Percentiles rank a stretch among this genome's conserved stretches.
Evolutionary conservation across 192 early-diverging fungal species (phyloP).

Genomic region (Coemansia sp.): DNA sequence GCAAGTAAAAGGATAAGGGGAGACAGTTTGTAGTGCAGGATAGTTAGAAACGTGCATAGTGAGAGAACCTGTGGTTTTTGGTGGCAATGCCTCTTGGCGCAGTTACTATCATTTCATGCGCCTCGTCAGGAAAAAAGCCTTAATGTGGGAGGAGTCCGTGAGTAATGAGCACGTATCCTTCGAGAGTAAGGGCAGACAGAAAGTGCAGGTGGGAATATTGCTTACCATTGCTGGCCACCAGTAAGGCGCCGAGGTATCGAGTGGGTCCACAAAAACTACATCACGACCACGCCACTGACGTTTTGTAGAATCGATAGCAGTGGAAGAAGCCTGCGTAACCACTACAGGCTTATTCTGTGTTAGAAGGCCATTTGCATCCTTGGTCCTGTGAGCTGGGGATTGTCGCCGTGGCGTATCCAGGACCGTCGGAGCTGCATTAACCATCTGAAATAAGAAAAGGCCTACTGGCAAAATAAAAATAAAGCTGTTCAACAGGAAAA

Average conservation of each 20-base stretch:
- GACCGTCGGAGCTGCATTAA: constrained; percentile 4
- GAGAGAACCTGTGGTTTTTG: neutral
- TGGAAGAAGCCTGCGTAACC: neutral
- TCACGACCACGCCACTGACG: constrained; percentile 47
- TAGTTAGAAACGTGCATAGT: neutral
- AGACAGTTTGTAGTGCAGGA: neutral
- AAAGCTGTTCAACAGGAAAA: constrained; percentile 3
- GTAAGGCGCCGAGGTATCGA: constrained; percentile 56
- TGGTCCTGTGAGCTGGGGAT: constrained; percentile 4
- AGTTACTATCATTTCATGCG: neutral
- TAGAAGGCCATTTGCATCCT: neutral
- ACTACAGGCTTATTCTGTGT: neutral
- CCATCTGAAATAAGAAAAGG: constrained; percentile 3
- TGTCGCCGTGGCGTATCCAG: constrained; percentile 11
- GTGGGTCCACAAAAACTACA: constrained; percentile 68
- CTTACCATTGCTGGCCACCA: constrained; percentile 69
- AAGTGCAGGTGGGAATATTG: neutral
- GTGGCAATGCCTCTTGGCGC: neutral
- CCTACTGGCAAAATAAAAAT: neutral
- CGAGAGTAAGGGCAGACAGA: neutral
- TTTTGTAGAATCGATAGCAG: neutral
- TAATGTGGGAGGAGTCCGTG: neutral
- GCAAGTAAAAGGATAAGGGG: neutral
- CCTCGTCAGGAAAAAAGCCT: neutral
- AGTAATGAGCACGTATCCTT: no score